phyloP scores from a whole-genome alignment of 805 yeast genomes.

The Lipomyces oligophaga region DNA sequence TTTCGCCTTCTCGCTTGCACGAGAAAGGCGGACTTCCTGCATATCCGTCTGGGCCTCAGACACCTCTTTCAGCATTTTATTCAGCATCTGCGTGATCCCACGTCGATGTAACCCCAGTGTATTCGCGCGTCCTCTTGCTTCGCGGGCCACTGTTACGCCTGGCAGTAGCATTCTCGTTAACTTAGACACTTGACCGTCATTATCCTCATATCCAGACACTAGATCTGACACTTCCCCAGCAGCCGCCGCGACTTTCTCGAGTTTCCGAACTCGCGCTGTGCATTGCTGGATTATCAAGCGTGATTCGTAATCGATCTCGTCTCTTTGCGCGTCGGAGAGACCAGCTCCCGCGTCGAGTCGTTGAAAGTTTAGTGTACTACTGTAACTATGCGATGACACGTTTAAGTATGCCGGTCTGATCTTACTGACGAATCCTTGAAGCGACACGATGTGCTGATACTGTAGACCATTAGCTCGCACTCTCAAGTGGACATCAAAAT shows the following conservation, averaged over 20 bases:
- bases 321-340: constrained; percentile 39
- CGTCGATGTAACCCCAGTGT: constrained; percentile 37
- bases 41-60: constrained; percentile 37
- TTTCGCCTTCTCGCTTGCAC: constrained; percentile 33
- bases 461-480: too few relatives aligned
- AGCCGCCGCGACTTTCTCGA: constrained; percentile 32
- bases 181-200: background rate
- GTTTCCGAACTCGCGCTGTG: constrained; percentile 32
- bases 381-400: constrained; percentile 11
- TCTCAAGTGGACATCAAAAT: constrained; percentile 1
- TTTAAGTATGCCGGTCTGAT: constrained; percentile 23
- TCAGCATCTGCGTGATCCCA: constrained; percentile 40
- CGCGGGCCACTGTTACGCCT: background rate
- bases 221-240: background rate
- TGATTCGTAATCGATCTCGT: constrained; percentile 41
- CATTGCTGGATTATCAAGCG: constrained; percentile 38
- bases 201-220: background rate
- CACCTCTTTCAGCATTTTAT: constrained; percentile 33
- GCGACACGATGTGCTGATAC: constrained; percentile 20
- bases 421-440: constrained; percentile 5
- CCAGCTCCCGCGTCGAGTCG: background rate
- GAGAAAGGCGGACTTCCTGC: constrained; percentile 37
- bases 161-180: too few relatives aligned
- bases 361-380: background rate
- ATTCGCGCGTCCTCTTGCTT: constrained; percentile 14